Evolutionary conservation across 2,329 filamentous ascomycete species (phyloP), one percentile per base, ranked within the genome.

Genomic region (Septoria linicola): DNA sequence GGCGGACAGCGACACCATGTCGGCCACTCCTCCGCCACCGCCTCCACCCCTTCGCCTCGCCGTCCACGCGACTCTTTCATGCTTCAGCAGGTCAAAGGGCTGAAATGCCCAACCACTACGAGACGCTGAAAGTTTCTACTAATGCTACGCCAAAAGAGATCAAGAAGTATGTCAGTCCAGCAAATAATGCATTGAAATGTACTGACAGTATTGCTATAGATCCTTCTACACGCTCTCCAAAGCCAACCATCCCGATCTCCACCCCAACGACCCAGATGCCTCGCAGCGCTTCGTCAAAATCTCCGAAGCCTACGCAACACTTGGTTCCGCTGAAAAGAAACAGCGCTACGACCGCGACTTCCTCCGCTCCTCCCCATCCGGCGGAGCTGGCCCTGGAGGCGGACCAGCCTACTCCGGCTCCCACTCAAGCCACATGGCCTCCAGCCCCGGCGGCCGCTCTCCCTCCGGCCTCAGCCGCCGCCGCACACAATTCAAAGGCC

Each of bases 211-310:
- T 37, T 30, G 13, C 17, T 23, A 8, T 8, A 52, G 49, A 30
- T 53, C 51, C 46, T 99, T 96, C 80, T 97, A 96, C 78, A 73
- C 80, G 55, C 87, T 97, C 68, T 96, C 90, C 66, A 95, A 96
- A 73, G 75, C 80, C 47, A 86, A 96, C 78, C 93, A 99, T 72
- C 93, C 93, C 1, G 93, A 99, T 77, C 83, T 84, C 68, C 95
- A 97, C 76, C 88, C 80, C 54, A 67, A 80, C 61, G 86, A 96
- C 71, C 86, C 88, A 3, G 68, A 73, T 52, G 87, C 91, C 56
- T 77, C 84, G 3, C 74, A 81, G 51, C 87, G 85, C 67, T 99
- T 77, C 70, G 58, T 78, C 68, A 30, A 74, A 57, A 57, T 75
- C 66, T 61, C 64, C 69, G 23, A 76, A 58, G 66, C 66, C 14